These are phyloP conservation scores for Podospora pseudoanserina DNA, from an alignment of 495 filamentous ascomycete species.

Conservation along the genomic window DNA sequence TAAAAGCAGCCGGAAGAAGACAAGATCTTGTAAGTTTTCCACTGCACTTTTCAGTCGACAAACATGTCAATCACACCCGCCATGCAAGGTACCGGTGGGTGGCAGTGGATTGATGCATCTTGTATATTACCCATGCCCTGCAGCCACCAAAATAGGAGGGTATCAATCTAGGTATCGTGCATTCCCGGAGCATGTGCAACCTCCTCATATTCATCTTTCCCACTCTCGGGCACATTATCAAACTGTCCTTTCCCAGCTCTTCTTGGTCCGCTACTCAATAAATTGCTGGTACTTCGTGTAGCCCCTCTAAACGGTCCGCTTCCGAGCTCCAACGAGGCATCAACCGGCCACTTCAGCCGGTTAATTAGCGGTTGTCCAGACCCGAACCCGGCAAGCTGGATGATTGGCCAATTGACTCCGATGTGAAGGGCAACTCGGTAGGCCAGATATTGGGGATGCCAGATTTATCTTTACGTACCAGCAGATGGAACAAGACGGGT, in stretches of 20 bases:
- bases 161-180: background rate
- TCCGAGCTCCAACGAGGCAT: background rate
- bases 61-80: background rate
- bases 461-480: background rate
- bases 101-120: background rate
- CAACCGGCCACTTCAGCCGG: background rate
- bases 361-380: background rate
- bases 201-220: background rate
- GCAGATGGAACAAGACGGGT: background rate
- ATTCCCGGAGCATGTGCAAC: slow-evolving; percentile 1
- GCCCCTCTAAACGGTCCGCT: background rate
- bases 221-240: background rate
- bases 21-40: background rate
- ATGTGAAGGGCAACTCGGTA: background rate
- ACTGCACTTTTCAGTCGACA: background rate
- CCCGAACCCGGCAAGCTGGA: background rate
- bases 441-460: background rate
- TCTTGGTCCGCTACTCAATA: background rate
- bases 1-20: background rate
- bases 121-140: background rate
- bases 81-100: background rate
- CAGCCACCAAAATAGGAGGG: background rate
- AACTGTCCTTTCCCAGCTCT: background rate
- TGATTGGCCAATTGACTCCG: background rate
- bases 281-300: background rate